Conservation (phyloP, 192 early-diverging fungal species). For the Phycomyces blakesleeanus region DNA sequence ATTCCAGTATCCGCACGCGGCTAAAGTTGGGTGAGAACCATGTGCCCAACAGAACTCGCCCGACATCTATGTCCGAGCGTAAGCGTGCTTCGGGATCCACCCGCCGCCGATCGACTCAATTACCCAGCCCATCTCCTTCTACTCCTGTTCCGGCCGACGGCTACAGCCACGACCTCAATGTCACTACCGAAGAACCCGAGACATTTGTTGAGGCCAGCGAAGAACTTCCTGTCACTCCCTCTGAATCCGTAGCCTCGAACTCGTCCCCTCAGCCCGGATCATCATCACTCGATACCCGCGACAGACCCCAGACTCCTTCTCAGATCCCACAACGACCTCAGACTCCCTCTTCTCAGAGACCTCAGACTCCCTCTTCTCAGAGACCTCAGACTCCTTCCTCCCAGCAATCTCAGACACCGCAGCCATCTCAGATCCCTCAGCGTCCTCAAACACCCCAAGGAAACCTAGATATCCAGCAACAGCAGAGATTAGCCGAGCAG, state of each 20-base stretch:
- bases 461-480: background rate
- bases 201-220: conserved; percentile 5
- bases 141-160: background rate
- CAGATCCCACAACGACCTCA: background rate
- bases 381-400: conserved; percentile 1
- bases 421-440: background rate
- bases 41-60: conserved; percentile 25
- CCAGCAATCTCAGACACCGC: background rate
- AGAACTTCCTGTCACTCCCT: conserved; percentile 6
- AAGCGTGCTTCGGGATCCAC: conserved; percentile 18
- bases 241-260: conserved; percentile 4
- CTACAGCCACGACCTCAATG: background rate
- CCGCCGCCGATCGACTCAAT: conserved; percentile 7
- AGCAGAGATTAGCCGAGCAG: conserved; percentile 3
- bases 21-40: conserved; percentile 36
- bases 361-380: background rate
- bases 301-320: background rate
- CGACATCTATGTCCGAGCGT: conserved; percentile 21
- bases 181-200: conserved; percentile 15
- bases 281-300: background rate
- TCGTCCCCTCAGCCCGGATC: background rate
- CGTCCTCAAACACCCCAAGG: conserved; percentile 27
- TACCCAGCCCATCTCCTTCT: conserved; percentile 11
- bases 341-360: background rate
- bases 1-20: conserved; percentile 36